These are phyloP conservation scores for Elsinoe batatas DNA, from an alignment of 2,329 filamentous ascomycete genomes.

Conservation along the genomic window DNA sequence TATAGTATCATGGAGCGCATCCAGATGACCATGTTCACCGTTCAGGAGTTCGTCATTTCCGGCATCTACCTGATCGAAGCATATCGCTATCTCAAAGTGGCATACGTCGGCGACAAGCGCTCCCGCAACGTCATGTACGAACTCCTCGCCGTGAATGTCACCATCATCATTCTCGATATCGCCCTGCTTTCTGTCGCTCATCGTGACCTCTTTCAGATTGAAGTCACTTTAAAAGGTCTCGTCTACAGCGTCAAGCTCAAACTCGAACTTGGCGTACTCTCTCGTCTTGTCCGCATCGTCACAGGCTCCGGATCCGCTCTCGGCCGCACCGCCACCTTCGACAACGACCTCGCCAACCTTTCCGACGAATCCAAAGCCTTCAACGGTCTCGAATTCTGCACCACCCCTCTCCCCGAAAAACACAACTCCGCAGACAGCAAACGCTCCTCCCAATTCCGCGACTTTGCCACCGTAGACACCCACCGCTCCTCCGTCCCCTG, in stretches of 20 bases:
- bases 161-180: slow-evolving; percentile 30
- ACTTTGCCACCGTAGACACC: neutral
- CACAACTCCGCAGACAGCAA: neutral
- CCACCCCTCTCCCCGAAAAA: neutral
- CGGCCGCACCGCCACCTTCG: slow-evolving; percentile 7
- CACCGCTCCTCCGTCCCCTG: slow-evolving; percentile 11
- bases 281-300: slow-evolving; percentile 21
- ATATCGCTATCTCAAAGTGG: slow-evolving; percentile 13
- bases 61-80: slow-evolving; percentile 24
- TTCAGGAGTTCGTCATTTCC: slow-evolving; percentile 30
- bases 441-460: neutral
- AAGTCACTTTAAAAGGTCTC: slow-evolving; percentile 31
- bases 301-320: slow-evolving; percentile 6
- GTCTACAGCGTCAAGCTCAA: slow-evolving; percentile 24
- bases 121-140: slow-evolving; percentile 27
- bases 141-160: slow-evolving; percentile 29
- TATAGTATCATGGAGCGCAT: slow-evolving; percentile 38
- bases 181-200: slow-evolving; percentile 28
- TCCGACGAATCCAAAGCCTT: slow-evolving; percentile 10
- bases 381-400: slow-evolving; percentile 12
- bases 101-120: slow-evolving; percentile 12
- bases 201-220: slow-evolving; percentile 24
- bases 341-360: slow-evolving; percentile 12
- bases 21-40: slow-evolving; percentile 35
- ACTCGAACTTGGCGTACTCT: slow-evolving; percentile 24